phyloP scores from a whole-genome alignment of 108 stramenopile species.

The Cyclotella cryptica region DNA sequence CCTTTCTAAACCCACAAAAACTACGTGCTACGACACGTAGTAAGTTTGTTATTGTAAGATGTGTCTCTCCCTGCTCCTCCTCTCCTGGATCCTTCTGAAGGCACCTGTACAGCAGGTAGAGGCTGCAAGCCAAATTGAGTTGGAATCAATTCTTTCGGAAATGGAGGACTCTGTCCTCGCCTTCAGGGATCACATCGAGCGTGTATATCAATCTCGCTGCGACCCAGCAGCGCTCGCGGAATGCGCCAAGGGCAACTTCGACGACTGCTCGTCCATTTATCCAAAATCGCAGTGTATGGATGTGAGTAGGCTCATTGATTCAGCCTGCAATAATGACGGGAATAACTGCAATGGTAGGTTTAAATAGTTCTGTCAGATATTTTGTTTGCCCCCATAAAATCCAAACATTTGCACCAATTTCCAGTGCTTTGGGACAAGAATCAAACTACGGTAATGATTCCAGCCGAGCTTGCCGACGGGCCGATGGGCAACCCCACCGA shows the following conservation, averaged over 20 bases:
- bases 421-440: slow-evolving; percentile 23
- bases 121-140: slow-evolving; percentile 1
- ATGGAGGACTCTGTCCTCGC: slow-evolving; percentile 20
- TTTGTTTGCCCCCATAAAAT: not conserved
- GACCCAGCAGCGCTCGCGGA: slow-evolving; percentile 13
- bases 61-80: too few relatives aligned
- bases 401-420: not conserved
- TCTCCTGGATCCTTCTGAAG: not conserved
- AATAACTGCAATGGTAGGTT: slow-evolving; percentile 26
- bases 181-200: slow-evolving; percentile 37
- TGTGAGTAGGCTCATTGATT: slow-evolving; percentile 5
- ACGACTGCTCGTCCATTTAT: slow-evolving; percentile 27
- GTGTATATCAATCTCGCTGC: slow-evolving; percentile 23
- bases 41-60: too few relatives aligned
- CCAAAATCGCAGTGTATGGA: slow-evolving; percentile 21
- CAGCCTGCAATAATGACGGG: slow-evolving; percentile 17
- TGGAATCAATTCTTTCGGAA: slow-evolving; percentile 17
- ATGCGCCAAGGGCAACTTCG: slow-evolving; percentile 25
- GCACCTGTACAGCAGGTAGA: not conserved
- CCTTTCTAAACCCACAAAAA: too few relatives aligned
- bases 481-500: slow-evolving; percentile 19
- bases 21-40: too few relatives aligned
- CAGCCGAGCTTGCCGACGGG: not conserved
- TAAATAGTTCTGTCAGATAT: not conserved
- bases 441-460: slow-evolving; percentile 16